These are phyloP conservation scores for Exidia glandulosa DNA, from an alignment of 768 basidiomycete species.

Conservation along the genomic window DNA sequence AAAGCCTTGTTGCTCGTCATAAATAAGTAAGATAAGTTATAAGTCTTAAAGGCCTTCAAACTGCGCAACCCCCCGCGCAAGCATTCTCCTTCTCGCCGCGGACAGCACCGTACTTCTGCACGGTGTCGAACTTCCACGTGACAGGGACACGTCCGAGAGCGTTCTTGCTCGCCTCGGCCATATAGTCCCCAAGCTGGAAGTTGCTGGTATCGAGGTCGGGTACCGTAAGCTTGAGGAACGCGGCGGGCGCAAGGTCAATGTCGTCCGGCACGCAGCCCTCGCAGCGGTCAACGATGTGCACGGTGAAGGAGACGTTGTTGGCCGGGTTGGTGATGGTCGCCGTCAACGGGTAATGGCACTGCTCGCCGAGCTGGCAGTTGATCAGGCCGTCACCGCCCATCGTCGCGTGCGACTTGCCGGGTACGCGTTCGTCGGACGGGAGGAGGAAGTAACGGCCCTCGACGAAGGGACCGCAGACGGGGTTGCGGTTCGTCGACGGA, in stretches of 20 bases:
- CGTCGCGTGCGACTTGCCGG: slow-evolving; percentile 40
- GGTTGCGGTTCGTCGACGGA: background rate
- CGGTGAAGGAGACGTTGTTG: background rate
- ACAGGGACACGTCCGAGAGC: background rate
- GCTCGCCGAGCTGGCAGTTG: background rate
- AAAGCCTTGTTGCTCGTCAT: too few relatives aligned
- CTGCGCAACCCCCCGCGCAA: background rate
- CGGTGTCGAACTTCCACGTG: background rate
- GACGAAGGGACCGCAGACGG: background rate
- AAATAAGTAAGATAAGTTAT: too few relatives aligned
- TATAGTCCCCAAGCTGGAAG: background rate
- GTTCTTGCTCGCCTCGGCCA: background rate
- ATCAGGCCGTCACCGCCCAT: background rate
- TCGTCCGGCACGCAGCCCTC: slow-evolving; percentile 14
- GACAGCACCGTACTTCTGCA: background rate
- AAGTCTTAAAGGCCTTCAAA: too few relatives aligned
- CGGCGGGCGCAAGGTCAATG: slow-evolving; percentile 20
- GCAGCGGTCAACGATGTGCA: slow-evolving; percentile 17
- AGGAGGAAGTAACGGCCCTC: background rate
- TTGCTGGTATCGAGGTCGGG: background rate
- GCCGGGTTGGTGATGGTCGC: background rate
- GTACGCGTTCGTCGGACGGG: slow-evolving; percentile 55
- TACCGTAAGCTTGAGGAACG: slow-evolving; percentile 13
- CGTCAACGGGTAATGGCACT: background rate
- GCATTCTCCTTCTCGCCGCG: background rate